Base-by-base conservation (phyloP, 2,329 filamentous ascomycete species). In the Pseudogymnoascus sp. region DNA sequence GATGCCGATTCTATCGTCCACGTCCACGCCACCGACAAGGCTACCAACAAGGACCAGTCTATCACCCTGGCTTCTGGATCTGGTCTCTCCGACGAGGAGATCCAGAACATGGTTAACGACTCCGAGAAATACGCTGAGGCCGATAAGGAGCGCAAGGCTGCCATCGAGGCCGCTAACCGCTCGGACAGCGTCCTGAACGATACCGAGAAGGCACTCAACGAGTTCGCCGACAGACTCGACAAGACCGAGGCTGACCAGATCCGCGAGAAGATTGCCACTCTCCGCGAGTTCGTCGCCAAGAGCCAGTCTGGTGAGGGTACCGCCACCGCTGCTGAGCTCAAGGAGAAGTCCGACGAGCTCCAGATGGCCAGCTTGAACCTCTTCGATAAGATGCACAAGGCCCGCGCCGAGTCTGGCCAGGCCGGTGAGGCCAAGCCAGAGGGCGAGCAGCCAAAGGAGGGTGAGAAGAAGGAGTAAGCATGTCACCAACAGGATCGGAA, bases 381-480 rank as follows among this genome's bases (percentile, higher is more conserved):
- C 72, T 97, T 99, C 77, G 94, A 97, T 82, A 97, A 97, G 89
- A 96, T 99, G 90, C 93, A 99, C 89, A 95, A 96, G 84, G 91
- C 93, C 69, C 88, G 90, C 70, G 76, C 78, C 69, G 89, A 92
- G 80, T 81, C 80, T 69, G 75, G 80, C 72, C 76, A 83, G 73
- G 77, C 82, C 71, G 66, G 73, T 70, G 43, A 53, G 43, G 43
- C 77, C 70, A 68, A 75, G 71, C 74, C 78, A 70, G 76, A 80
- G 72, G 78, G 77, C 75, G 64, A 67, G 65, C 9, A 67, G 65
- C 57, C 57, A 69, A 60, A 68, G 61, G 86, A 89, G 74, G 85
- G 81, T 67, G 86, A 91, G 80, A 82, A 78, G 78, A 87, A 87
- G 82, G 82, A 82, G 70, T 85, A 82, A 83, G 74, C 65, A 67